Evolutionary conservation across 129 eudicot species (phyloP), one percentile per base, ranked within the genome.

Genomic region (Centrapalus pauciflorus): DNA sequence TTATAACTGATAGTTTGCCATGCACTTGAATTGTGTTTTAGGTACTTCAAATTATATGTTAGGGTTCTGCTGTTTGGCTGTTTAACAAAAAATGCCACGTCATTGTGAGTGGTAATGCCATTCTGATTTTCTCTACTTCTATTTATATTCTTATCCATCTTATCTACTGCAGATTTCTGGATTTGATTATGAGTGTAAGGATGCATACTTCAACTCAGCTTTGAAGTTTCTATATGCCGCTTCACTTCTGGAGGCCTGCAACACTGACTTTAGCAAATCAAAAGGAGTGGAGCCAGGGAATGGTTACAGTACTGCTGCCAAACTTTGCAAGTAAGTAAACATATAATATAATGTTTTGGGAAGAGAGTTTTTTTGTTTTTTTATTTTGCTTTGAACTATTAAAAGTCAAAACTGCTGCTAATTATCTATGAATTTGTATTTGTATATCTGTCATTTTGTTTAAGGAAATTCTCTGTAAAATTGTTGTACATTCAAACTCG

Each of bases 151-250:
- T 24, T 19, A 52, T 58, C 7, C 32, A 27, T 55, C 34, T 74
- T 49, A 28, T 26, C 2, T 30, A 35, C 9, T 73, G 71, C 77
- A 93, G 99, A 65, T 70, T 27, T 81, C 92, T 57, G 96, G 95
- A 48, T 86, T 83, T 79, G 77, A 59, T n/a, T 78, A 76, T 62
- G 96, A 85, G 64, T 64, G 88, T 40, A 82, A 77, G 30, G 80
- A 82, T 64, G 81, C 76, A 40, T 75, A 79, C 79, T 89, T 93
- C 62, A 80, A 93, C 76, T 92, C 96, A 4, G 88, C 89, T 19
- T 76, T 89, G 73, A 86, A 72, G 84, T 84, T 78, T 80, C 96
- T 93, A 69, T 79, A 78, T 70, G 91, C 92, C 38, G 98, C 95
- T 77, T 84, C 88, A 13, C 89, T 85, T 65, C 21, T 86, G 28